Conservation (phyloP, 2,329 filamentous ascomycete species). For the Coniochaeta ligniaria region DNA sequence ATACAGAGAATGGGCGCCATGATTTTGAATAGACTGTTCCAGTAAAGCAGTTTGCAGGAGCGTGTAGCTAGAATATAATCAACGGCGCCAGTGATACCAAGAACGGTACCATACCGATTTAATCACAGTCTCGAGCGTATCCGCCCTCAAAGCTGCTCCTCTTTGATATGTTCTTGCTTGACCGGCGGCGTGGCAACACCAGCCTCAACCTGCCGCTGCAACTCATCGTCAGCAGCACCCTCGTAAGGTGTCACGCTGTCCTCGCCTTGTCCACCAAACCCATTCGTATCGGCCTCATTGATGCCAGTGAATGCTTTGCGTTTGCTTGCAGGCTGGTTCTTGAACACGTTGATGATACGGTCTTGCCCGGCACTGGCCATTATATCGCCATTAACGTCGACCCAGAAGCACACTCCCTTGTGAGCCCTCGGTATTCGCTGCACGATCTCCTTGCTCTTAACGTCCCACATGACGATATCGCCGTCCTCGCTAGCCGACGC, state of each 20-base stretch:
- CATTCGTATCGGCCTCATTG: constrained; percentile 10
- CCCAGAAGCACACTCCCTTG: constrained; percentile 57
- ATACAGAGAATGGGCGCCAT: neutral
- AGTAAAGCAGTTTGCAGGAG: neutral
- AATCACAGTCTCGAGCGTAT: neutral
- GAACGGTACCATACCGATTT: no score
- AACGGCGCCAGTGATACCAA: neutral
- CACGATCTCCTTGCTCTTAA: constrained; percentile 74
- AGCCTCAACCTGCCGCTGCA: constrained; percentile 32
- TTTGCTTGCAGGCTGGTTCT: constrained; percentile 18
- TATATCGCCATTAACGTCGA: constrained; percentile 49
- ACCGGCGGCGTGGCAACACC: constrained; percentile 31
- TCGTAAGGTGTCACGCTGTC: constrained; percentile 4
- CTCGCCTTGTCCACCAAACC: neutral
- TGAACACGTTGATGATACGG: constrained; percentile 42
- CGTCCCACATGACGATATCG: constrained; percentile 81
- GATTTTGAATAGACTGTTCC: neutral
- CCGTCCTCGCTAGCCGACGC: constrained; percentile 86
- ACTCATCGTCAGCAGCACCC: constrained; percentile 47
- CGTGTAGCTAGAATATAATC: neutral
- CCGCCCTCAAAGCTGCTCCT: constrained; percentile 19
- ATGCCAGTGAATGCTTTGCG: constrained; percentile 4
- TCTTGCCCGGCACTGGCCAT: constrained; percentile 54
- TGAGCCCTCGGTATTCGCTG: constrained; percentile 54
- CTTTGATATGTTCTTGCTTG: constrained; percentile 30